Base-by-base conservation (phyloP, 1,284 basidiomycete species). In the Cutaneotrichosporon sp. region DNA sequence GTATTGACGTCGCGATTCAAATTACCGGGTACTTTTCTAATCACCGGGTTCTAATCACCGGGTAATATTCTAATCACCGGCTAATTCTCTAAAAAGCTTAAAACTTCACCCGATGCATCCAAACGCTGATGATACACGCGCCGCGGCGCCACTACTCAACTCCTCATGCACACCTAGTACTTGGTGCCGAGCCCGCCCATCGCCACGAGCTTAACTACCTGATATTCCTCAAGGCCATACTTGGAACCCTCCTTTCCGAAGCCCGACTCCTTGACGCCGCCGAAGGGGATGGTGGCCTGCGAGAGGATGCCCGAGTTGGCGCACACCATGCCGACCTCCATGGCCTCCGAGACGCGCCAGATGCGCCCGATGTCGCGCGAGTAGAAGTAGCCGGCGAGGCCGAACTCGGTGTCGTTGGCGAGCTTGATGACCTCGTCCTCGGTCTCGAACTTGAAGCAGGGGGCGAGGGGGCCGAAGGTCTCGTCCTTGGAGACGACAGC, bases 271-370 rank as follows among this genome's bases (percentile, higher is more conserved):
- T 79, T 79, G 67, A 76, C 81, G 16, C 97, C 97, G 45, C 97
- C 97, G 73, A 99, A 99, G 27, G 93, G 93, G 81, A 93, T 89
- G 16, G 83, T 83, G 45, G 89, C 88, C 78, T 90, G 88, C 6
- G 72, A 73, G 57, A 79, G 73, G 55, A 72, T 70, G 54, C 91
- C 91, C 0, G 92, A 92, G 80, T 97, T 97, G 60, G 73, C 76
- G 33, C 77, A 80, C 42, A 81, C 75, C 75, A 99, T 98, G 10
- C 97, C 97, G 4, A 94, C 92, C 79, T 99, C 92, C 50, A 99
- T 83, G 62, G 86, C 89, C 81, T 97, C 95, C 18, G 94, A 92
- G n/a, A 99, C 94, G 52, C 95, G 86, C 91, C 92, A 98, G 59
- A 93, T 89, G 34, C 95, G 83, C 6, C 91, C 90, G 2, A 95